Base-by-base conservation (phyloP, 345 rosid species). In the Rhodamnia rubescens region DNA sequence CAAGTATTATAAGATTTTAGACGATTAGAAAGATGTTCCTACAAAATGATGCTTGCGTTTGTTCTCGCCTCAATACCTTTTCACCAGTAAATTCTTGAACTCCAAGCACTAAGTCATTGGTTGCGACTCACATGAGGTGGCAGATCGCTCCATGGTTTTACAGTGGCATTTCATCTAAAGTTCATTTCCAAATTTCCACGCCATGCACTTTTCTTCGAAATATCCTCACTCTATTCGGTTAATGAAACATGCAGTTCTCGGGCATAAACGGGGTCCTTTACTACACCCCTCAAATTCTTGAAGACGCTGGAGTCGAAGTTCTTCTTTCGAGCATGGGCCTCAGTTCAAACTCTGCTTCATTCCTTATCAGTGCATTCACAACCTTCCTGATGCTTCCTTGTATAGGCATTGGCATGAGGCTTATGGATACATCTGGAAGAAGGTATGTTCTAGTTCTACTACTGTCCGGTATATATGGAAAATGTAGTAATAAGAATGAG, bases 231-330 rank as follows among this genome's bases (percentile, higher is more conserved):
- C 81, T 21, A 53, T 21, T n/a, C 3, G 11, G 18, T 81, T 13
- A 20, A 53, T 47, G 74, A 54, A 36, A 21, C 84, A 74, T 88
- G 92, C 90, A 97, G 99, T 92, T 97, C 87, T 94, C 99, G 26
- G 99, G 99, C 81, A 96, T 97, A 88, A 95, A 94, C 81, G 99
- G 98, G 81, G 98, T 97, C 86, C 95, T 97, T 29, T 96, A 96
- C 91, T 97, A 97, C 92, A 97, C 99, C 61, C 99, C 99, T 87
- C 99, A 96, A 92, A 97, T 97, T 88, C 99, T 96, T 10, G 98
- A 96, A 89, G 88, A 93, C 1, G 98, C 99, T 29, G 99, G 99
- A 2, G 99, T 96, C 10, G 96, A 92, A 88, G 95, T 97, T 90
- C 96, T 96, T 84, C 95, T 97, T 80, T 86, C 96, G 42, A 85